Evolutionary conservation across 1,284 basidiomycete genomes (phyloP).

Genomic region (Agroathelia rolfsii): DNA sequence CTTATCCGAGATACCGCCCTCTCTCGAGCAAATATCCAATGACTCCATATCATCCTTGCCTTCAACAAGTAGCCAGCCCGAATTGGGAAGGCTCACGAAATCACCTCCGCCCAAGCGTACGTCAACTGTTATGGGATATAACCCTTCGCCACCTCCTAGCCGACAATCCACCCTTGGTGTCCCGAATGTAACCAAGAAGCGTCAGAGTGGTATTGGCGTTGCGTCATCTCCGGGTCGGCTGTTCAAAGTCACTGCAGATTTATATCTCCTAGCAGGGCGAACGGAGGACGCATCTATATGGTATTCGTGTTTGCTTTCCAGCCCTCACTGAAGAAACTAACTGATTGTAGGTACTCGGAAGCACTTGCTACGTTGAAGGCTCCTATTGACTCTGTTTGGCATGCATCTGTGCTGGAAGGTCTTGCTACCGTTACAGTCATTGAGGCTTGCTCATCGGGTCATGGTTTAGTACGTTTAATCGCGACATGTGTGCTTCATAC

Average conservation of each 20-base stretch:
- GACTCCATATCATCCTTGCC: constrained; percentile 35
- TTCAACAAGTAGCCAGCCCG: constrained; percentile 47
- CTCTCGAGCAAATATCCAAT: constrained; percentile 35
- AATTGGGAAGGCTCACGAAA: no score
- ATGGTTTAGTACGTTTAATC: constrained; percentile 51
- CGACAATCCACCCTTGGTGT: constrained; percentile 42
- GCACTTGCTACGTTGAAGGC: constrained; percentile 64
- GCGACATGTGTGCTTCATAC: no score
- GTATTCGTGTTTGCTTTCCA: constrained; percentile 42
- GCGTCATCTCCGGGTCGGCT: constrained; percentile 71
- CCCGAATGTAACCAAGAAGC: constrained; percentile 40
- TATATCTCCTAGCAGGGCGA: constrained; percentile 78
- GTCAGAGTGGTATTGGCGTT: constrained; percentile 50
- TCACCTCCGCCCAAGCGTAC: constrained; percentile 41
- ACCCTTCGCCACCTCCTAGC: constrained; percentile 19
- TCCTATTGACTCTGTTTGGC: constrained; percentile 75
- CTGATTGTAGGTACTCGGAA: constrained; percentile 66
- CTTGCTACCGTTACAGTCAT: constrained; percentile 69
- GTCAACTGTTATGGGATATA: constrained; percentile 26
- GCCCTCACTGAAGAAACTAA: constrained; percentile 14
- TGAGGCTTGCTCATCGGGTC: constrained; percentile 71
- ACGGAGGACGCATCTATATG: constrained; percentile 72
- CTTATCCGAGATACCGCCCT: constrained; percentile 45
- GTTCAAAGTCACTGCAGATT: constrained; percentile 81
- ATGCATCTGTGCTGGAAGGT: constrained; percentile 79